Conservation (phyloP, 2,329 filamentous ascomycete genomes). For the Fusarium hainanense region DNA sequence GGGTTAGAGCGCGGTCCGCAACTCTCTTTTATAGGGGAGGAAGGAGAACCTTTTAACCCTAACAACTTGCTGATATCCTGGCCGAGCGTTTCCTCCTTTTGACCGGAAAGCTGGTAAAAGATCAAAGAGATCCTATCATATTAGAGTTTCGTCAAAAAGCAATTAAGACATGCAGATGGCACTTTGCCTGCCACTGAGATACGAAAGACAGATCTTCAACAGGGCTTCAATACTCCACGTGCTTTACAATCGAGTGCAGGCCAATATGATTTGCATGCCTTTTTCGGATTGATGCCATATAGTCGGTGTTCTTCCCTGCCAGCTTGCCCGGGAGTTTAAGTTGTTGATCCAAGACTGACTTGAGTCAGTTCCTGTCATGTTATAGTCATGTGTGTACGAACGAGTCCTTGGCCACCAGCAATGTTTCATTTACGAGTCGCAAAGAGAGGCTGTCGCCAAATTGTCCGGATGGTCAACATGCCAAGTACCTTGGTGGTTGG, state of each 20-base stretch:
- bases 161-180: neutral
- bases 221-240: neutral
- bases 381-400: neutral
- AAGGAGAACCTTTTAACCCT: neutral
- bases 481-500: neutral
- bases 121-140: neutral
- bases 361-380: neutral
- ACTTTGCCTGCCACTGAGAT: neutral
- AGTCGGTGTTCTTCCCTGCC: neutral
- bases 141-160: neutral
- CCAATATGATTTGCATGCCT: neutral
- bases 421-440: neutral
- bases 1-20: neutral
- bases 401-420: neutral
- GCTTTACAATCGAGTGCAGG: neutral
- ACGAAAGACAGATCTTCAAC: neutral
- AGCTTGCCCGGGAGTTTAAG: neutral
- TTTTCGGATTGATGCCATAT: neutral
- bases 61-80: neutral
- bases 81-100: neutral
- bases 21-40: neutral
- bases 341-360: neutral
- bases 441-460: neutral
- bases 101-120: neutral
- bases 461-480: neutral